Conservation (phyloP, 768 basidiomycete species). For the Panellus pusillus region DNA sequence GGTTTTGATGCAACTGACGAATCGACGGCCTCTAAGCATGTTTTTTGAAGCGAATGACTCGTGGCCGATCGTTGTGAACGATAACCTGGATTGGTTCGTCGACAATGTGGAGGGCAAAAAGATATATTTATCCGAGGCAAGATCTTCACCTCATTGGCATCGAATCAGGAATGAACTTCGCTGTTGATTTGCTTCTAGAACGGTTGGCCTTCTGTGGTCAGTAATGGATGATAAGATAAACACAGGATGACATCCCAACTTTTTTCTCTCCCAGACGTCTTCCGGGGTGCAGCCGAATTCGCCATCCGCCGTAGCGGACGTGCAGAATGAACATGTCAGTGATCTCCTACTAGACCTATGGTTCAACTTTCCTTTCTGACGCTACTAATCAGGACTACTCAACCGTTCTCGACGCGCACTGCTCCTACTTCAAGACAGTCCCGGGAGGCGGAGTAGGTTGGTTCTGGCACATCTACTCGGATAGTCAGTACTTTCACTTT, state of each 20-base stretch:
- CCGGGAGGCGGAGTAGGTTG: conserved; percentile 69
- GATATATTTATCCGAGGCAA: conserved; percentile 70
- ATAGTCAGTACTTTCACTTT: conserved; percentile 40
- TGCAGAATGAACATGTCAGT: conserved; percentile 61
- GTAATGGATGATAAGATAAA: neutral
- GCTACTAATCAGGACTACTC: conserved; percentile 52
- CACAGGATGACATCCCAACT: neutral
- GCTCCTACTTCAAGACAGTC: conserved; percentile 58
- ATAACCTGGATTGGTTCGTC: conserved; percentile 65
- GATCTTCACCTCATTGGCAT: conserved; percentile 1
- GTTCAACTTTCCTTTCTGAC: conserved; percentile 7
- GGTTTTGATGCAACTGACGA: neutral
- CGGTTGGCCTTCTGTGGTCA: conserved; percentile 66
- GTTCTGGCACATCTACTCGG: conserved; percentile 82
- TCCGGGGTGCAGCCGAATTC: conserved; percentile 66
- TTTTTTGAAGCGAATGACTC: conserved; percentile 46
- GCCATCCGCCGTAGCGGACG: conserved; percentile 55
- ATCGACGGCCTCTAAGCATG: neutral
- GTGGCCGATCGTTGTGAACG: conserved; percentile 60
- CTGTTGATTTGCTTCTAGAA: conserved; percentile 44
- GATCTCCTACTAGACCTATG: neutral
- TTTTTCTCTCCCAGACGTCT: conserved; percentile 37
- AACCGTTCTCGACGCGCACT: conserved; percentile 61
- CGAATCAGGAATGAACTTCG: neutral
- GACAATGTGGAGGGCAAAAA: conserved; percentile 67